Base-by-base conservation (phyloP, 1,139 yeast genomes). In the Diutina siamensis region DNA sequence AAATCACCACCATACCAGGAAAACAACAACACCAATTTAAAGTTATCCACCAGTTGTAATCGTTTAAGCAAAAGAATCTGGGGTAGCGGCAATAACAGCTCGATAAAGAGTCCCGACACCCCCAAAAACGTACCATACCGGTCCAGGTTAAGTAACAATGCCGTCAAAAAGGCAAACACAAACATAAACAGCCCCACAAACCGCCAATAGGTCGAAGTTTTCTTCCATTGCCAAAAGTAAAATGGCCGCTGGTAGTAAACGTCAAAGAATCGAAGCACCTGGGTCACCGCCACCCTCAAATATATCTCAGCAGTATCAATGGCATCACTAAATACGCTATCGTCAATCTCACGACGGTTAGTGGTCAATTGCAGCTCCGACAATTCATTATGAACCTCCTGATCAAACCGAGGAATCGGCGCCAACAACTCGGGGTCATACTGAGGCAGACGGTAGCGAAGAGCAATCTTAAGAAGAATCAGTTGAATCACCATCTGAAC, bases 1-100 rank as follows among this genome's bases (percentile, higher is more conserved):
- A 82, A 65, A 62, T 88, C 97, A 46, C 97, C 96, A 49, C 92
- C 82, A 9, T 88, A 66, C 97, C 97, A 88, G 55, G 92, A 82
- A 28, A 86, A 64, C 44, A 88, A 61, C 45, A 88, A 65, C 34
- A 89, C 75, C 44, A 81, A 67, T 55, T 88, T 82, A 64, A 88
- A 87, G 50, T 92, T 92, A 52, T 82, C 82, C 5, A 83, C 79
- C 1, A 86, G 76, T 53, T 79, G 77, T 27, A 85, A 61, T 48
- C 89, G 69, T 56, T 79, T 74, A 47, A 86, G 73, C 48, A 86
- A 67, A 31, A 89, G 65, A 45, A 88, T 85, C 61, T 88, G 97
- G 0, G 97, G 97, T 45, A 88, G 65, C 2, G 97, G 97, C 48
- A 88, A 67, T 20, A 85, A 65, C n/a, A 92, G 79, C 57, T 88